Base-by-base conservation (phyloP, 1,284 basidiomycete genomes). In the Testicularia cyperi region DNA sequence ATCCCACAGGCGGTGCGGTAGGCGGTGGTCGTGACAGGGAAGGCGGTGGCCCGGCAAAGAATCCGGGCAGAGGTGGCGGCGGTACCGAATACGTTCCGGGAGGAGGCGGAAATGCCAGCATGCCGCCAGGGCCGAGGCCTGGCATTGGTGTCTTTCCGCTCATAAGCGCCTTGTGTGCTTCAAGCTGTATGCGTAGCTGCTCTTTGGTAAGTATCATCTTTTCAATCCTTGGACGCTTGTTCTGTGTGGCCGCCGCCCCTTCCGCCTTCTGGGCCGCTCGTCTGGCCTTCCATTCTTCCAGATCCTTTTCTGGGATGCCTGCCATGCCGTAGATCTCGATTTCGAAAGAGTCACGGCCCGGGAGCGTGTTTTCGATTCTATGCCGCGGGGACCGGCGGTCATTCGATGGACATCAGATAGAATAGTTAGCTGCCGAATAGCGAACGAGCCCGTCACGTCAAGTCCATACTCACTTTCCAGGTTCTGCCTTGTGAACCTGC, bases 291-390 rank as follows among this genome's bases (percentile, higher is more conserved):
- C 94, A 98, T 77, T 94, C 92, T 21, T 86, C 90, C 22, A 95
- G 83, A 77, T 96, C 94, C 27, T 89, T 88, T 6, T 87, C 88
- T 5, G 92, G 92, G 44, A 97, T 91, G 51, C 94, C 94, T 75
- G 94, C 92, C 95, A 99, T 98, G 20, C 95, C 94, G 72, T 97
- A 98, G 48, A 99, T 98, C 78, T 99, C 95, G 39, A 98, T 88
- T 77, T 97, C 94, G 73, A 97, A 97, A 2, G 92, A 91, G 78
- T 96, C 94, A 29, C 95, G 85, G 8, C 92, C 94, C 3, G 92
- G 92, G 0, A 98, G 80, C 0, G 94, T 92, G 77, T 97, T 98
- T 48, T 96, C 92, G 24, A 98, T 89, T 21, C 91, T 90, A 37
- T 38, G 15, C 16, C 7, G 81, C 24, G 21, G 39, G 23, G 15